Conservation (phyloP, 2,329 filamentous ascomycete species). For the Pseudogymnoascus sp. region DNA sequence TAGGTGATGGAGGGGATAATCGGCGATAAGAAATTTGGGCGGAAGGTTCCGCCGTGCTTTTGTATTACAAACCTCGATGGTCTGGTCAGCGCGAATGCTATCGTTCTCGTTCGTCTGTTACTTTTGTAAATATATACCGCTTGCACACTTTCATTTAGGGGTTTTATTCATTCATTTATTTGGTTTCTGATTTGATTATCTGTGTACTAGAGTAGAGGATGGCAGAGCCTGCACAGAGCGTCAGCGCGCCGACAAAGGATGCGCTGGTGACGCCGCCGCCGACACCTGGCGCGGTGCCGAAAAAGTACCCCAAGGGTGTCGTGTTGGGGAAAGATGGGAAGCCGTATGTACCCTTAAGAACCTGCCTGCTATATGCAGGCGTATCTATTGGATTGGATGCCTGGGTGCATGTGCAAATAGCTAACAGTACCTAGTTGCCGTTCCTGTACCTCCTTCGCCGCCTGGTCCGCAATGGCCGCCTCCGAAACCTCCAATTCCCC, state of each 20-base stretch:
- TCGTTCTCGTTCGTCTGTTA: conserved; percentile 1
- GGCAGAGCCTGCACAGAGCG: conserved; percentile 19
- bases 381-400: conserved; percentile 5
- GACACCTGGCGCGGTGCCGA: conserved; percentile 21
- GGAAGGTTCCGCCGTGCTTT: conserved; percentile 12
- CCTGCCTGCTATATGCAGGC: background rate
- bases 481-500: conserved; percentile 48
- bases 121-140: background rate
- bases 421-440: conserved; percentile 54
- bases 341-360: conserved; percentile 51
- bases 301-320: conserved; percentile 62
- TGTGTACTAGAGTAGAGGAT: background rate
- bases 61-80: conserved; percentile 4
- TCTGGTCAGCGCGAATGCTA: background rate
- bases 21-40: conserved; percentile 29
- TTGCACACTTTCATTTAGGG: background rate
- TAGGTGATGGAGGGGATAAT: conserved; percentile 10
- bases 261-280: conserved; percentile 18
- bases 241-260: conserved; percentile 25
- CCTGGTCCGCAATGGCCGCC: conserved; percentile 29
- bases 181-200: background rate
- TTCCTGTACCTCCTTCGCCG: conserved; percentile 56
- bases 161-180: background rate
- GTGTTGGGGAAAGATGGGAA: conserved; percentile 76
- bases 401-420: conserved; percentile 11